Base-by-base conservation (phyloP, 2,329 filamentous ascomycete species). In the Xylariales sp. region DNA sequence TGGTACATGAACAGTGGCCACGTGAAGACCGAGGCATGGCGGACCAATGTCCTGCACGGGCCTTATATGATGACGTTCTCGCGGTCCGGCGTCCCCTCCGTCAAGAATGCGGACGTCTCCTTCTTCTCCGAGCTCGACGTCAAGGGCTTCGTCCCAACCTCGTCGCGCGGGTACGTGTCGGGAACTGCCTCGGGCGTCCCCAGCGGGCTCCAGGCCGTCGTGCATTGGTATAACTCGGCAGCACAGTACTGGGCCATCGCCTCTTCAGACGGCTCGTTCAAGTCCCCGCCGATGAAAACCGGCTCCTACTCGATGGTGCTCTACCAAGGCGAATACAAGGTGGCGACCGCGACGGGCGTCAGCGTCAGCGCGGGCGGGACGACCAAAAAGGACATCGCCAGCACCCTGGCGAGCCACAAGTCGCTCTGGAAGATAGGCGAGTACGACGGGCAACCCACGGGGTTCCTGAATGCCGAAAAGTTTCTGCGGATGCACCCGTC, bases 1-100 rank as follows among this genome's bases (percentile, higher is more conserved):
- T 90, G 86, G 78, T 91, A 91, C 80, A 90, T 90, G 85, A 91
- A 91, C 81, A 89, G 86, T 14, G 84, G 84, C 48, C 89, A 91
- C 67, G 85, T 84, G 1, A 84, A 88, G 76, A 91, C 89, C 1
- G 90, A 92, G 74, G 75, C 79, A 12, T 90, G 78, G 78, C 84
- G 90, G 36, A 73, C 73, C 39, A 85, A 85, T 76, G 89, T 90
- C 3, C 81, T 92, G 49, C 88, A 91, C 74, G 89, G 90, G 1
- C 89, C 90, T 0, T 92, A 91, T 71, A 83, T 86, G 3, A 82
- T 91, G 75, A 78, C 82, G 8, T 91, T 91, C 77, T 86, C 84
- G 14, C 84, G 87, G 68, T 86, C 84, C 8, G 85, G 86, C 0
- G 82, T 87, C 1, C 87, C 89, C 39, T 80, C 79, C 48, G 67